phyloP scores from a whole-genome alignment of 2,329 filamentous ascomycete genomes.

The Dothidotthia symphoricarpi region DNA sequence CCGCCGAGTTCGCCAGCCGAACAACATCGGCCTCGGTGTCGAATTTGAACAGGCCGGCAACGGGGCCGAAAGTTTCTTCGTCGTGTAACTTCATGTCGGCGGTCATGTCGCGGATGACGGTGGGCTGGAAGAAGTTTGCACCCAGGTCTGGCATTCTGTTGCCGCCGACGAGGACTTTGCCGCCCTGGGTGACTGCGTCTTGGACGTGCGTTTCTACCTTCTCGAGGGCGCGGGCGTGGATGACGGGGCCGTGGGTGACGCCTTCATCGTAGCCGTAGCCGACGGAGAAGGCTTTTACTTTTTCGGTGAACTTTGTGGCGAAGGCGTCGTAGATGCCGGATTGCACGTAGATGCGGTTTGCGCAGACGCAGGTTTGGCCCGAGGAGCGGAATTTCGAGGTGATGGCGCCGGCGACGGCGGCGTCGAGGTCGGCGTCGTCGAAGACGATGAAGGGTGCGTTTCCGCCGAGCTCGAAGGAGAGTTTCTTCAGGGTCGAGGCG shows the following conservation, averaged over 20 bases:
- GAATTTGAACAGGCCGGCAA: constrained; percentile 87
- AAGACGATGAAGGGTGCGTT: constrained; percentile 98
- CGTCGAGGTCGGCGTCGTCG: constrained; percentile 86
- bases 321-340: constrained; percentile 75
- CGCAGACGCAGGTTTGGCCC: constrained; percentile 86
- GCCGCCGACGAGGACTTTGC: constrained; percentile 51
- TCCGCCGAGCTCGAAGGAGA: constrained; percentile 88
- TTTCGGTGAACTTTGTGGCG: constrained; percentile 64
- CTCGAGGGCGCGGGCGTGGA: constrained; percentile 70
- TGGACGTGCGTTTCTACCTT: constrained; percentile 41
- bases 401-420: constrained; percentile 78
- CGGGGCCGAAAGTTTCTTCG: constrained; percentile 95
- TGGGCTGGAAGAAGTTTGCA: constrained; percentile 83
- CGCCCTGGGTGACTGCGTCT: constrained; percentile 35
- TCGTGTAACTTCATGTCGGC: constrained; percentile 77
- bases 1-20: constrained; percentile 72
- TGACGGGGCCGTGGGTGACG: constrained; percentile 76
- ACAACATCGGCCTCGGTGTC: constrained; percentile 87
- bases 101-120: constrained; percentile 84
- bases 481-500: constrained; percentile 77
- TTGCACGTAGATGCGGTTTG: constrained; percentile 79
- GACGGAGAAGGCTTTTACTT: constrained; percentile 72
- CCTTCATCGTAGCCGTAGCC: constrained; percentile 70
- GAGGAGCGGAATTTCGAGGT: constrained; percentile 89
- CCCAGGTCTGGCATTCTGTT: constrained; percentile 72